phyloP scores from a whole-genome alignment of 2,329 filamentous ascomycete species.

The Penicillium sp. region DNA sequence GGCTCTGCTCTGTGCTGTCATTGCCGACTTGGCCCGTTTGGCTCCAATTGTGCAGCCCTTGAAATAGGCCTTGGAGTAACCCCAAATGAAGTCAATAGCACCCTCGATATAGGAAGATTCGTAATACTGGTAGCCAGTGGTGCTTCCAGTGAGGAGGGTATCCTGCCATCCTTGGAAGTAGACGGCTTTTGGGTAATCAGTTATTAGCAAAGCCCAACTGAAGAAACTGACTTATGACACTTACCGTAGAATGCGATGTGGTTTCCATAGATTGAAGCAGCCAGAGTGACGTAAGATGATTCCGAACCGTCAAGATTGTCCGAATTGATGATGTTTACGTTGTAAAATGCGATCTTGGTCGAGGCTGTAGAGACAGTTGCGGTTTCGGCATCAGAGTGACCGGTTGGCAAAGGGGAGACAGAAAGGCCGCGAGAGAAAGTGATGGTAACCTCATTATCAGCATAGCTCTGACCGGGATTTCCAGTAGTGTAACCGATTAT shows the following conservation, averaged over 20 bases:
- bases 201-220: not conserved
- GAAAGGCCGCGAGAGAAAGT: slow-evolving; percentile 25
- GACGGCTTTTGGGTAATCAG: slow-evolving; percentile 10
- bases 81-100: slow-evolving; percentile 53
- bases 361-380: slow-evolving; percentile 22
- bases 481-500: slow-evolving; percentile 19
- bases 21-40: slow-evolving; percentile 27
- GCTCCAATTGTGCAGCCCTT: slow-evolving; percentile 32
- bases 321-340: slow-evolving; percentile 20
- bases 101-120: slow-evolving; percentile 47
- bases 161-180: slow-evolving; percentile 49
- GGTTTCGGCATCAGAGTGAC: slow-evolving; percentile 27
- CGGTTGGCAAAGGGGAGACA: slow-evolving; percentile 22
- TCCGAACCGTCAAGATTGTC: slow-evolving; percentile 29
- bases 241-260: slow-evolving; percentile 50
- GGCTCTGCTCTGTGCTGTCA: slow-evolving; percentile 18
- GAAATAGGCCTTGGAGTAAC: slow-evolving; percentile 30
- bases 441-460: slow-evolving; percentile 15
- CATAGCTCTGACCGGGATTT: slow-evolving; percentile 19
- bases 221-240: slow-evolving; percentile 23
- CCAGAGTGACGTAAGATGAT: slow-evolving; percentile 19
- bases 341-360: slow-evolving; percentile 21
- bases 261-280: slow-evolving; percentile 12
- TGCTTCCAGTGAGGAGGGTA: slow-evolving; percentile 50
- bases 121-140: slow-evolving; percentile 49